Evolutionary conservation across 345 rosid genomes (phyloP).

Genomic region (Corchorus olitorius): DNA sequence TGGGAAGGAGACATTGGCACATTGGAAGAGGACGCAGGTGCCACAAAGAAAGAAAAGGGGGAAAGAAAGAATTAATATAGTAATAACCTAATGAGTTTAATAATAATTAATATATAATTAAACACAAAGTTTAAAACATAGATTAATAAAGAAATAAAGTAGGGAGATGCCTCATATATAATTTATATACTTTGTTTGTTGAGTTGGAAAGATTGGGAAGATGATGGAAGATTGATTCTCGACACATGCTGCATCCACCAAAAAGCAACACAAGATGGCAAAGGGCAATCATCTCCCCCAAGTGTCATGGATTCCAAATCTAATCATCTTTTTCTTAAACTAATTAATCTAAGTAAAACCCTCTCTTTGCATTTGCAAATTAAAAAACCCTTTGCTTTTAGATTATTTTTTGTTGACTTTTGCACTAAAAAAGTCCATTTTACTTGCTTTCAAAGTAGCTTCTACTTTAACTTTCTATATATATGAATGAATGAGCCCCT

Average conservation of each 20-base stretch:
- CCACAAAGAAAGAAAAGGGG: neutral
- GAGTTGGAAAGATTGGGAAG: slow-evolving; percentile 42
- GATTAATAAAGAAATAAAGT: neutral
- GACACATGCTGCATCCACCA: slow-evolving; percentile 39
- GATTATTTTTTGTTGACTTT: slow-evolving; percentile 16
- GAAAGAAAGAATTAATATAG: neutral
- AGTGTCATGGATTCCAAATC: slow-evolving; percentile 39
- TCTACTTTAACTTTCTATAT: slow-evolving; percentile 9
- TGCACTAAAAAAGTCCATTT: neutral
- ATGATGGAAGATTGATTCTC: slow-evolving; percentile 39
- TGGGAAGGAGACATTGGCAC: neutral
- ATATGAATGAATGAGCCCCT: neutral
- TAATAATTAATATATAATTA: neutral
- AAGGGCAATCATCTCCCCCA: slow-evolving; percentile 41
- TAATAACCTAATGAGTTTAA: neutral
- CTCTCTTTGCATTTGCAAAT: neutral
- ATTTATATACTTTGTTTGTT: slow-evolving; percentile 7
- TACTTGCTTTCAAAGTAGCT: slow-evolving; percentile 17
- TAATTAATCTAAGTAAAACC: neutral
- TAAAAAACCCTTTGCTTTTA: neutral
- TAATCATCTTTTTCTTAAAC: slow-evolving; percentile 16
- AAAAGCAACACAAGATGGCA: slow-evolving; percentile 24
- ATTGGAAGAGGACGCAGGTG: neutral
- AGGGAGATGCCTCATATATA: slow-evolving; percentile 23
- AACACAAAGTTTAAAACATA: neutral